Evolutionary conservation across 768 basidiomycete species (phyloP).

Genomic region (Butyriboletus loyo): DNA sequence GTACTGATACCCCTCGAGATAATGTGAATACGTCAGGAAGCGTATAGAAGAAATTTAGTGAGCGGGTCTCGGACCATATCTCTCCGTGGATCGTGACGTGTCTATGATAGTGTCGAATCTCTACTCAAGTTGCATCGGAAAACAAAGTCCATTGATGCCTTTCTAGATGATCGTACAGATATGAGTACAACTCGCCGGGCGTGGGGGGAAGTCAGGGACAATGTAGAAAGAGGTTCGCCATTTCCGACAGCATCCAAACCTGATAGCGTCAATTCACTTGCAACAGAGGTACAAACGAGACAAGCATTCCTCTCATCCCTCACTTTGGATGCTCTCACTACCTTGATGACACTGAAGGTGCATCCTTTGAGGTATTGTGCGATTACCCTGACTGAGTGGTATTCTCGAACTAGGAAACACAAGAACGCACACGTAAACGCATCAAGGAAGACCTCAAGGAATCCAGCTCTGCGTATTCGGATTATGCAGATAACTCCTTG

Average conservation of each 20-base stretch:
- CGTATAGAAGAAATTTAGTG: conserved; percentile 86
- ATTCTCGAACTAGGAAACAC: conserved; percentile 60
- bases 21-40: conserved; percentile 45
- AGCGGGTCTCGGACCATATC: conserved; percentile 21
- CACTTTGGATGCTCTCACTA: conserved; percentile 67
- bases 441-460: conserved; percentile 90
- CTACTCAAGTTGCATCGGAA: conserved; percentile 71
- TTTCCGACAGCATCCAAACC: not conserved
- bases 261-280: conserved; percentile 3
- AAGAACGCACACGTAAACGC: conserved; percentile 87
- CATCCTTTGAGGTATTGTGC: not conserved
- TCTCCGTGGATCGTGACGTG: conserved; percentile 1
- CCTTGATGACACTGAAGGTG: conserved; percentile 67
- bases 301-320: conserved; percentile 76
- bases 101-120: conserved; percentile 59
- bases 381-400: not conserved
- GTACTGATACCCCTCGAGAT: conserved; percentile 17
- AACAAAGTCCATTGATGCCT: conserved; percentile 64
- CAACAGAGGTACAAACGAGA: conserved; percentile 74
- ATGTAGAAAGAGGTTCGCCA: conserved; percentile 69
- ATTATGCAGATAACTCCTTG: conserved; percentile 75
- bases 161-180: conserved; percentile 70
- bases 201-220: conserved; percentile 85
- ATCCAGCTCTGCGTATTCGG: conserved; percentile 70
- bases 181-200: conserved; percentile 62